These are phyloP conservation scores for Dendrostoma leiphaemia DNA, from an alignment of 2,329 filamentous ascomycete genomes.

Conservation along the genomic window DNA sequence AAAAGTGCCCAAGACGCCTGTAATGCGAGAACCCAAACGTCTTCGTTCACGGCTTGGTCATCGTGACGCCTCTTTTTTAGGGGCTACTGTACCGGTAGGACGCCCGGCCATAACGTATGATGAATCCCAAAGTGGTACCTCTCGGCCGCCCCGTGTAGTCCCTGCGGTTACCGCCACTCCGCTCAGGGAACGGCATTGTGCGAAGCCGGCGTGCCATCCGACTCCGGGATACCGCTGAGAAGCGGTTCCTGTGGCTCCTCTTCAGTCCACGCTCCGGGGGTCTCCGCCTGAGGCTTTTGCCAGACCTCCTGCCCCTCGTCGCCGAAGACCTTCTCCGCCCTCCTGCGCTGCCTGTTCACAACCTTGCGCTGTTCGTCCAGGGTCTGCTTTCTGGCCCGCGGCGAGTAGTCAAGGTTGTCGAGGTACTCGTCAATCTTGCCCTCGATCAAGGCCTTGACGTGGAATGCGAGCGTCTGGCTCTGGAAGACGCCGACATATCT, in stretches of 20 bases:
- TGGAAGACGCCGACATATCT: conserved; percentile 79
- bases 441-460: conserved; percentile 77
- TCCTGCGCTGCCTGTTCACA: conserved; percentile 20
- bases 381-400: conserved; percentile 30
- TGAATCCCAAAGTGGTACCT: too few relatives aligned
- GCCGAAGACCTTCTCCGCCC: conserved; percentile 22
- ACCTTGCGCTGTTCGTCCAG: conserved; percentile 14
- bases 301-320: conserved; percentile 14
- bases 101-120: too few relatives aligned
- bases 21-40: neutral
- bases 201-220: conserved; percentile 1
- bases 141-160: too few relatives aligned
- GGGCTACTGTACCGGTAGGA: too few relatives aligned
- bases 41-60: too few relatives aligned
- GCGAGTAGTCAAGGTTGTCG: conserved; percentile 50
- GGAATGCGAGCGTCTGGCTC: conserved; percentile 71
- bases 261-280: conserved; percentile 30
- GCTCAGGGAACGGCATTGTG: neutral
- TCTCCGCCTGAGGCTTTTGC: conserved; percentile 16
- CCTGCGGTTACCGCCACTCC: neutral
- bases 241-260: conserved; percentile 35
- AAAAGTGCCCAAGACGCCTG: neutral
- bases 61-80: too few relatives aligned
- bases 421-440: conserved; percentile 67
- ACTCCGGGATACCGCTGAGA: conserved; percentile 24